A percentile compares a stretch with the other conserved stretches of the same genome.
Evolutionary conservation across 2,329 filamentous ascomycete species (phyloP).

Genomic region (Neofusicoccum umdonicola): DNA sequence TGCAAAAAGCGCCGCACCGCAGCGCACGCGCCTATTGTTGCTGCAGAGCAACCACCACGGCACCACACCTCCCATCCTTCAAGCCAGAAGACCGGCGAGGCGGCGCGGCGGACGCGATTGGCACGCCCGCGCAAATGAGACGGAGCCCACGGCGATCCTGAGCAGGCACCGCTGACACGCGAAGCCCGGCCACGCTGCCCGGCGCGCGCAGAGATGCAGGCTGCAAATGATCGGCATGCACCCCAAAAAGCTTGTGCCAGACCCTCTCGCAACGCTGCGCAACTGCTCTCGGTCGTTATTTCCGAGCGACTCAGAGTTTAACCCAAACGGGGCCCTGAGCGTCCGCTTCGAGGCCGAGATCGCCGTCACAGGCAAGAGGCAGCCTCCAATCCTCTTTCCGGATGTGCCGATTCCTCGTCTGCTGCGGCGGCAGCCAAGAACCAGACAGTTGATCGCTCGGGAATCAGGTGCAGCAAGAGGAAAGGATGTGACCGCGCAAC

Average conservation of each 20-base stretch:
- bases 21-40: conserved; percentile 18
- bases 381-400: background rate
- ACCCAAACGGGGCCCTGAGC: background rate
- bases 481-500: background rate
- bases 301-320: background rate
- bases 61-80: background rate
- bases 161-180: too few relatives aligned
- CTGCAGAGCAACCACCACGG: background rate
- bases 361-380: background rate
- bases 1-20: too few relatives aligned
- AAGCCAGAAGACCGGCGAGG: background rate
- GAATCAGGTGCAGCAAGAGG: too few relatives aligned
- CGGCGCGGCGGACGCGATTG: background rate
- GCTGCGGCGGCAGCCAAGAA: background rate
- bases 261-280: background rate
- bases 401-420: background rate
- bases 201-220: too few relatives aligned
- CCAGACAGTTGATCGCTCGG: too few relatives aligned
- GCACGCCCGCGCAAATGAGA: background rate
- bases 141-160: background rate
- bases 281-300: background rate
- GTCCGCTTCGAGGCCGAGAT: background rate
- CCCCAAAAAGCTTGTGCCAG: conserved; percentile 8
- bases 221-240: background rate
- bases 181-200: background rate